phyloP scores from a whole-genome alignment of 495 filamentous ascomycete species.

The Penicillium ochrochloron region DNA sequence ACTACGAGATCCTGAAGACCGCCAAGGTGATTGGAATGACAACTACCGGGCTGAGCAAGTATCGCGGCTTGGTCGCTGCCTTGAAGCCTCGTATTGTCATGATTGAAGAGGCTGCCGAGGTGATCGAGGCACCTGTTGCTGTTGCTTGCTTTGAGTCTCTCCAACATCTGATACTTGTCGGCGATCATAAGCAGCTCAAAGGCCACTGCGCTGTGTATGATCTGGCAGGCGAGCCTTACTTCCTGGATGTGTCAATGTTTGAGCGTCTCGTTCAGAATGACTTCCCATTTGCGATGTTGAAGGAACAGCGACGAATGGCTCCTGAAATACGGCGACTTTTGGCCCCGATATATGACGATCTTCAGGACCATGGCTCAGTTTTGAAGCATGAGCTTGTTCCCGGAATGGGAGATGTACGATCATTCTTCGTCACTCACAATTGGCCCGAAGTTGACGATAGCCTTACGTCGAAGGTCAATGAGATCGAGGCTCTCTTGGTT shows the following conservation, averaged over 20 bases:
- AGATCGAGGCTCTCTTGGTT: slow-evolving; percentile 78
- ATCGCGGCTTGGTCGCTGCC: slow-evolving; percentile 72
- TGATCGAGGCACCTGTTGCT: slow-evolving; percentile 67
- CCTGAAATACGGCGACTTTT: slow-evolving; percentile 70
- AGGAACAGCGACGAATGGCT: slow-evolving; percentile 71
- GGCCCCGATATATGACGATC: slow-evolving; percentile 65
- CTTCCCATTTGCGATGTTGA: slow-evolving; percentile 65
- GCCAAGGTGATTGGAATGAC: slow-evolving; percentile 74
- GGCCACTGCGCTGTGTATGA: slow-evolving; percentile 61
- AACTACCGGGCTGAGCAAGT: slow-evolving; percentile 87
- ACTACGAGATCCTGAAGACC: slow-evolving; percentile 51
- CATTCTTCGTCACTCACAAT: slow-evolving; percentile 73
- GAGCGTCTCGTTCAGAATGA: slow-evolving; percentile 76
- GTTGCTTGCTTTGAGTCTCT: slow-evolving; percentile 68
- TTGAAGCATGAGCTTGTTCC: slow-evolving; percentile 62
- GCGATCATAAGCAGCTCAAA: slow-evolving; percentile 76
- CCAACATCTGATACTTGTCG: slow-evolving; percentile 75
- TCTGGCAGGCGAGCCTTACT: slow-evolving; percentile 60
- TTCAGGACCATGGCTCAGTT: slow-evolving; percentile 75
- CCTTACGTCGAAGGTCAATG: slow-evolving; percentile 72
- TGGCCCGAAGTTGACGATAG: slow-evolving; percentile 69
- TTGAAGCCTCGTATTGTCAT: slow-evolving; percentile 68
- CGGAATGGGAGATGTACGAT: slow-evolving; percentile 76
- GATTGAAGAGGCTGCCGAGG: slow-evolving; percentile 80
- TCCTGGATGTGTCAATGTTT: slow-evolving; percentile 71